Evolutionary conservation across 78 protist species (phyloP).

Genomic region (Dictyostelium firmibasis): DNA sequence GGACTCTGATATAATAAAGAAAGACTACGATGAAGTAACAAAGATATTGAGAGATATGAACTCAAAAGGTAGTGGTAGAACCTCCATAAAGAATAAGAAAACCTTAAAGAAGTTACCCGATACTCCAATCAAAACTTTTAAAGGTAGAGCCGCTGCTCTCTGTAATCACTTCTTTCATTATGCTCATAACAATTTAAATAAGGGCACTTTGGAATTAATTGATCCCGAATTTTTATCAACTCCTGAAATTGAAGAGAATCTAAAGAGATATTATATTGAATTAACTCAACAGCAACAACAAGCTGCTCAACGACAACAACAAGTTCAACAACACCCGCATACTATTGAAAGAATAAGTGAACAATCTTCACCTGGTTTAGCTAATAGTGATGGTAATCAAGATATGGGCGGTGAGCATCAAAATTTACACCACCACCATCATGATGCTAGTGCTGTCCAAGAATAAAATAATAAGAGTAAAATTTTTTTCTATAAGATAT

Average conservation of each 20-base stretch:
- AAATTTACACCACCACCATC: neutral
- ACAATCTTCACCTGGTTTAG: neutral
- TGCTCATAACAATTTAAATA: constrained; percentile 28
- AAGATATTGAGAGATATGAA: constrained; percentile 29
- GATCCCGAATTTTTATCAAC: constrained; percentile 24
- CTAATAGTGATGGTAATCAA: neutral
- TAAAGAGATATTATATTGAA: neutral
- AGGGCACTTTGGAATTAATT: constrained; percentile 40
- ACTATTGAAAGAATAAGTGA: neutral
- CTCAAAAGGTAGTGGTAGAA: constrained; percentile 64
- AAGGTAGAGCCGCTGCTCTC: constrained; percentile 26
- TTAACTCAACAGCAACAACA: neutral
- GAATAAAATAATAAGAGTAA: neutral
- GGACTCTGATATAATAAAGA: neutral
- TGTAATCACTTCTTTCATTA: constrained; percentile 59
- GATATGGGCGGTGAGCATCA: neutral
- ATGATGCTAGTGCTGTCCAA: neutral
- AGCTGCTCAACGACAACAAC: neutral
- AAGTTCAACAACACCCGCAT: neutral
- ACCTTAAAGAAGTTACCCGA: constrained; percentile 30
- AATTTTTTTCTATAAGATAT: neutral
- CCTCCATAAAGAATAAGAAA: constrained; percentile 49
- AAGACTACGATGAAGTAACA: constrained; percentile 34
- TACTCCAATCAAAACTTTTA: constrained; percentile 29
- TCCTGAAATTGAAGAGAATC: neutral